phyloP scores from a whole-genome alignment of 306 rosid species.

The Rosa persica region DNA sequence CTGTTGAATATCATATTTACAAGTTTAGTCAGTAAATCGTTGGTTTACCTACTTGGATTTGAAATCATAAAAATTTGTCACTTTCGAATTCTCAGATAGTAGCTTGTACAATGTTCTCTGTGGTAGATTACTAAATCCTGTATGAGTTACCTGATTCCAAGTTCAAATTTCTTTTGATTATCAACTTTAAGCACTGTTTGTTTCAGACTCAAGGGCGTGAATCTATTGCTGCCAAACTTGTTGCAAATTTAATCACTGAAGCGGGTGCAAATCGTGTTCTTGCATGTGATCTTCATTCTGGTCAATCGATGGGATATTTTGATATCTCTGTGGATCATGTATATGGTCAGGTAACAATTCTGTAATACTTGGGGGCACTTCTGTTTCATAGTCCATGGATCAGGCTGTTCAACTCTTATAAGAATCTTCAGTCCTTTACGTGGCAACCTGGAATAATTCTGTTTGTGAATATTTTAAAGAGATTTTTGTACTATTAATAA shows the following conservation, averaged over 20 bases:
- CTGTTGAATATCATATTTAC: neutral
- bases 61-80: neutral
- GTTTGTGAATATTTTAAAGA: neutral
- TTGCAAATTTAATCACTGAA: constrained; percentile 96
- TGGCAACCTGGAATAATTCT: constrained; percentile 3
- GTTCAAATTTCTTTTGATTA: constrained; percentile 19
- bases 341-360: constrained; percentile 75
- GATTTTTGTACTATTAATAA: neutral
- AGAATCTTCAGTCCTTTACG: constrained; percentile 1
- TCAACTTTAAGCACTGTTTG: constrained; percentile 10
- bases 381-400: constrained; percentile 1
- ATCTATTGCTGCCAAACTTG: constrained; percentile 99
- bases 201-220: constrained; percentile 97
- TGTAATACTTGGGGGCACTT: neutral
- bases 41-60: neutral
- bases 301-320: constrained; percentile 98
- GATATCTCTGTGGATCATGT: constrained; percentile 99
- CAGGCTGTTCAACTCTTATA: neutral
- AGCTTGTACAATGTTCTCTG: constrained; percentile 11
- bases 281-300: constrained; percentile 99
- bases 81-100: neutral
- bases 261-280: constrained; percentile 99
- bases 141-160: constrained; percentile 4
- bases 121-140: neutral
- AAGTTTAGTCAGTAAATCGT: neutral